Conservation (phyloP, 2,329 filamentous ascomycete genomes). For the Colletotrichum scovillei region DNA sequence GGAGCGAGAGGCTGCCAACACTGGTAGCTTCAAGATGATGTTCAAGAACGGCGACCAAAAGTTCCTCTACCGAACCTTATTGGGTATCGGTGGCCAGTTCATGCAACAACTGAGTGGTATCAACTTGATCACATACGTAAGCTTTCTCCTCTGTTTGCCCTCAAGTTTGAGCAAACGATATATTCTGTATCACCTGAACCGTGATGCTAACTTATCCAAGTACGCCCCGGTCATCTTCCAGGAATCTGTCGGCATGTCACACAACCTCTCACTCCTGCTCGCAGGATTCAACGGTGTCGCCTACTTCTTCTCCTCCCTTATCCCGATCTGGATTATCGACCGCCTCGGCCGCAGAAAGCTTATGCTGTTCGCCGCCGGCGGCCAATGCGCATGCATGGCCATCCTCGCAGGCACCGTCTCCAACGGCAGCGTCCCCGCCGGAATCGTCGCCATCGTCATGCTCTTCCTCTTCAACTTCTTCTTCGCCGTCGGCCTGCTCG, state of each 20-base stretch:
- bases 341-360: conserved; percentile 66
- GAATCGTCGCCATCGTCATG: conserved; percentile 57
- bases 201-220: conserved; percentile 25
- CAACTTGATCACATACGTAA: conserved; percentile 46
- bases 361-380: conserved; percentile 61
- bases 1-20: conserved; percentile 50
- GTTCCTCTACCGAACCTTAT: conserved; percentile 51
- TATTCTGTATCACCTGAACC: rapidly evolving
- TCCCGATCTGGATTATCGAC: conserved; percentile 49
- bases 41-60: conserved; percentile 55
- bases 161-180: no score
- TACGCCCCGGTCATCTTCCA: conserved; percentile 58
- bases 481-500: conserved; percentile 53
- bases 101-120: conserved; percentile 54
- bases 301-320: conserved; percentile 45
- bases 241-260: conserved; percentile 53
- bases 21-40: conserved; percentile 47
- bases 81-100: conserved; percentile 57
- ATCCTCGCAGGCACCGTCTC: conserved; percentile 57
- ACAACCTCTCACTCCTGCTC: conserved; percentile 59
- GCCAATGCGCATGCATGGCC: conserved; percentile 56
- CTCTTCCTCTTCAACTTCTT: conserved; percentile 56
- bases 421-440: conserved; percentile 48
- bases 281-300: conserved; percentile 63
- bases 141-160: rapidly evolving